Percentiles rank a stretch among this genome's conserved stretches.
phyloP scores from a whole-genome alignment of 306 rosid species.

The Oxytropis ochrocephala region DNA sequence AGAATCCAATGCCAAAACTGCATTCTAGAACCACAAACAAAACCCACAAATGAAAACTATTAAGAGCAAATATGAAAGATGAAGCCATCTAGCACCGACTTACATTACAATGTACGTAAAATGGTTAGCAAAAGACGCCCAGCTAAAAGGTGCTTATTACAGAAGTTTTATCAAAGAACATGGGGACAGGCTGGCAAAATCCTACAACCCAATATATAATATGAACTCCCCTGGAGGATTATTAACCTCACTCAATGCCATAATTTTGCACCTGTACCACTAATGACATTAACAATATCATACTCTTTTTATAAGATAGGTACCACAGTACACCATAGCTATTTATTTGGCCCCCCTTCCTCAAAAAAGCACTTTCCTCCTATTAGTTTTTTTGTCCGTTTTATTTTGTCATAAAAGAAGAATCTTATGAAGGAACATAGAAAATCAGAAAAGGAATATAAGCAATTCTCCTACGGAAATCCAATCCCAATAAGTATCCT shows the following conservation, averaged over 20 bases:
- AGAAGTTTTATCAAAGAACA: background rate
- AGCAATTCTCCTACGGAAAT: background rate
- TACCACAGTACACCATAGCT: background rate
- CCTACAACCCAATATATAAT: background rate
- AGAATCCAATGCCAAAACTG: constrained; percentile 44
- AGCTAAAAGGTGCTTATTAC: background rate
- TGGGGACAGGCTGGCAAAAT: background rate
- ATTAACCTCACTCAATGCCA: background rate
- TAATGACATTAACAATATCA: background rate
- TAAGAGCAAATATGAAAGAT: background rate
- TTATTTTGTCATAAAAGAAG: background rate
- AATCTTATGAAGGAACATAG: background rate
- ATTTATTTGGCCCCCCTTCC: background rate
- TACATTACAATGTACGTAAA: background rate
- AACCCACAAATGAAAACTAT: background rate
- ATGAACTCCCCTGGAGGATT: background rate
- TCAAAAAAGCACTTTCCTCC: background rate
- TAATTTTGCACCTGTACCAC: background rate
- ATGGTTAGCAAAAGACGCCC: background rate
- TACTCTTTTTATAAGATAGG: background rate
- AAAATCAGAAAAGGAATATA: background rate
- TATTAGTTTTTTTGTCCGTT: background rate
- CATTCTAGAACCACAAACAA: constrained; percentile 56
- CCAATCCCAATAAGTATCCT: background rate
- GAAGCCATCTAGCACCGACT: background rate